phyloP scores from a whole-genome alignment of 2,329 filamentous ascomycete species.

The Fusarium chlamydosporum region DNA sequence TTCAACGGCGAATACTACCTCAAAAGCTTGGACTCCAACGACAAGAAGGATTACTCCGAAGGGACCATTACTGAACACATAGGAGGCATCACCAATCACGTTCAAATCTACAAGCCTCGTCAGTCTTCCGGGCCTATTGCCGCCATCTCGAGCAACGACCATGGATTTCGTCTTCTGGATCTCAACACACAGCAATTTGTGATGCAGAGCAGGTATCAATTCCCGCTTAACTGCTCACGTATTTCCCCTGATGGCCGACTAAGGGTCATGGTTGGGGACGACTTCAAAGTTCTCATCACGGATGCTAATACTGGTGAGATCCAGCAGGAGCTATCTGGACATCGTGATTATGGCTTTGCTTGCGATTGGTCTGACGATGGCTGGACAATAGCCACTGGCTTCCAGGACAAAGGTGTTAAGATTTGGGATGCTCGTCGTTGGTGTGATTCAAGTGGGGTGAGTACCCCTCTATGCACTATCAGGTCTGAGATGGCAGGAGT shows the following conservation, averaged over 20 bases:
- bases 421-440: slow-evolving; percentile 84
- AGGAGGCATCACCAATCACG: slow-evolving; percentile 75
- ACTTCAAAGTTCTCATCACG: slow-evolving; percentile 74
- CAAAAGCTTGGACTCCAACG: slow-evolving; percentile 60
- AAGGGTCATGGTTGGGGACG: slow-evolving; percentile 80
- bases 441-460: slow-evolving; percentile 66
- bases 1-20: slow-evolving; percentile 70
- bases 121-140: slow-evolving; percentile 66
- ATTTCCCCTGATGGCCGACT: slow-evolving; percentile 79
- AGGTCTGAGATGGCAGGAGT: slow-evolving; percentile 77
- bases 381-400: slow-evolving; percentile 80
- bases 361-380: slow-evolving; percentile 86
- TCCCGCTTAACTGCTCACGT: slow-evolving; percentile 79
- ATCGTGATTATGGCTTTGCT: slow-evolving; percentile 80
- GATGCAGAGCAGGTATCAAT: slow-evolving; percentile 66
- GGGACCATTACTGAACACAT: slow-evolving; percentile 64
- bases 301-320: slow-evolving; percentile 75
- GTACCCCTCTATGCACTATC: slow-evolving; percentile 67
- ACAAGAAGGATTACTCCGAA: slow-evolving; percentile 55
- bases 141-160: slow-evolving; percentile 75
- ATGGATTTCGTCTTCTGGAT: slow-evolving; percentile 70
- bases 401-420: slow-evolving; percentile 79
- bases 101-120: slow-evolving; percentile 70
- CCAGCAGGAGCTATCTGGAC: slow-evolving; percentile 71
- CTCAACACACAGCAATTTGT: slow-evolving; percentile 71